Evolutionary conservation across 768 basidiomycete genomes (phyloP).

Genomic region (Rhizopogon rudus): DNA sequence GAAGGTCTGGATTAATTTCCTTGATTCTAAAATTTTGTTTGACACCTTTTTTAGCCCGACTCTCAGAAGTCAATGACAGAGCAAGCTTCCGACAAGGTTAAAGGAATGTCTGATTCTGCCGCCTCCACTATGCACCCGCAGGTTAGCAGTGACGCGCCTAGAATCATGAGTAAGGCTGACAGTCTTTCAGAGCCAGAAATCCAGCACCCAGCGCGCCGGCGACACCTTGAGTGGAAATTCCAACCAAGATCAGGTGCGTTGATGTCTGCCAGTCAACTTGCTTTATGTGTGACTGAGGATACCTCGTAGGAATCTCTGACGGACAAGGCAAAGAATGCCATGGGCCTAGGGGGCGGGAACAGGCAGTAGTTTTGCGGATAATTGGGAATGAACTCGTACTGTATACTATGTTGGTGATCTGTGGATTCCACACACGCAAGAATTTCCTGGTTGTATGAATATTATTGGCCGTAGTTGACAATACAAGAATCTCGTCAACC

Average conservation of each 20-base stretch:
- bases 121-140: conserved; percentile 48
- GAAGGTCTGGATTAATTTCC: conserved; percentile 33
- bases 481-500: conserved; percentile 22
- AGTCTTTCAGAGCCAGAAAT: conserved; percentile 45
- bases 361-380: neutral
- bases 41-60: conserved; percentile 39
- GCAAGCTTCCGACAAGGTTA: conserved; percentile 43
- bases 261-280: too few relatives aligned
- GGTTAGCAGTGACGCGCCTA: conserved; percentile 15
- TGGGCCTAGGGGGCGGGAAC: conserved; percentile 4
- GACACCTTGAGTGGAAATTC: conserved; percentile 45
- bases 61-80: conserved; percentile 53
- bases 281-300: neutral
- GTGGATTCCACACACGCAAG: neutral
- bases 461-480: neutral
- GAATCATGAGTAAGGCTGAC: neutral
- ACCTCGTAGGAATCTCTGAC: conserved; percentile 6
- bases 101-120: conserved; percentile 42
- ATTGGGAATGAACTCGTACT: neutral
- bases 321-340: conserved; percentile 10
- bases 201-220: conserved; percentile 40
- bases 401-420: neutral
- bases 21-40: neutral
- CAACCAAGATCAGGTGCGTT: conserved; percentile 38
- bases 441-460: neutral